phyloP scores from a whole-genome alignment of 2,329 filamentous ascomycete species.

The Bimuria novae-zelandiae region DNA sequence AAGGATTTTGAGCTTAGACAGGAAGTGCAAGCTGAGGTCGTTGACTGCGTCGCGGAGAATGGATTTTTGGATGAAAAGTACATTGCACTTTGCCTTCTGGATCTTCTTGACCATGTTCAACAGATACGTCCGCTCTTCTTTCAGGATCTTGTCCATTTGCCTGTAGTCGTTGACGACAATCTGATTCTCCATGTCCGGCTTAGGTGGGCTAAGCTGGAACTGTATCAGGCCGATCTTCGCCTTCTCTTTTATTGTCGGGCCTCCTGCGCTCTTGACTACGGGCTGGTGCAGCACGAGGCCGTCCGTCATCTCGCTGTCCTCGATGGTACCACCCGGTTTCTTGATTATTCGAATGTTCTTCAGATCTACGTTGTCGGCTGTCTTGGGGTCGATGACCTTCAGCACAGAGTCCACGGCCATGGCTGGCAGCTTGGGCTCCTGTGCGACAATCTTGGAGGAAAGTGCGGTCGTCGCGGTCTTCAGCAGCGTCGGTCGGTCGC shows the following conservation, averaged over 20 bases:
- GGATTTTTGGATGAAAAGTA: conserved; percentile 96
- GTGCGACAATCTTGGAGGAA: conserved; percentile 97
- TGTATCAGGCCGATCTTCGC: conserved; percentile 95
- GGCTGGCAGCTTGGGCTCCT: conserved; percentile 94
- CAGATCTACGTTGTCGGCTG: conserved; percentile 93
- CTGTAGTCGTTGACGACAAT: conserved; percentile 99
- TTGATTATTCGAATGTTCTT: conserved; percentile 97
- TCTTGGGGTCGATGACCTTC: conserved; percentile 94
- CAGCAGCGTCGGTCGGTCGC: conserved; percentile 85
- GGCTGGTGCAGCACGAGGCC: conserved; percentile 90
- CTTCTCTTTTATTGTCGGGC: conserved; percentile 93
- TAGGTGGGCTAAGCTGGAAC: conserved; percentile 97
- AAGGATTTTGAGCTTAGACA: conserved; percentile 94
- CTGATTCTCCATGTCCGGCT: conserved; percentile 99
- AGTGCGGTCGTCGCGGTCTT: conserved; percentile 97
- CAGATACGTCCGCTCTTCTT: conserved; percentile 97
- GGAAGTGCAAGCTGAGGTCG: conserved; percentile 94
- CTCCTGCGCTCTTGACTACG: conserved; percentile 90
- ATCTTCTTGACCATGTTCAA: conserved; percentile 99
- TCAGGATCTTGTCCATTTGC: conserved; percentile 99
- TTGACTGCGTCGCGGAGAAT: conserved; percentile 98
- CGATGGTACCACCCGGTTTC: conserved; percentile 97
- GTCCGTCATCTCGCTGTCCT: conserved; percentile 96
- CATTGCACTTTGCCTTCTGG: conserved; percentile 99
- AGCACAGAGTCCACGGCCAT: conserved; percentile 98